Percentiles rank a stretch among this genome's conserved stretches.
These are phyloP conservation scores for Pythium dissimile DNA, from an alignment of 352 stramenopile genomes.

Conservation along the genomic window DNA sequence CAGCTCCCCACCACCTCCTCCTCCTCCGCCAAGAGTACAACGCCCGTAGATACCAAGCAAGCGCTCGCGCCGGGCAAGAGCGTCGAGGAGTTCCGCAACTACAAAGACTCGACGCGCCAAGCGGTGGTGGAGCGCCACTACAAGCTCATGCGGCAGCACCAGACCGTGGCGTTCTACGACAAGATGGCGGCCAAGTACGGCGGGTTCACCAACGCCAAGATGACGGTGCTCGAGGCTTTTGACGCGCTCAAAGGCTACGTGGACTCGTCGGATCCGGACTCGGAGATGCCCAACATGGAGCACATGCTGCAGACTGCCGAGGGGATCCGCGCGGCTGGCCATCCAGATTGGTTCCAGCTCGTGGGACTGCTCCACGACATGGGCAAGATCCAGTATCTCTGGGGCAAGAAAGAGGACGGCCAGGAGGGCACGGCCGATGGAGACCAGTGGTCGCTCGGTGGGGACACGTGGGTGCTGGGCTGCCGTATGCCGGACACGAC, in stretches of 20 bases:
- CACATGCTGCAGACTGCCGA: conserved; percentile 95
- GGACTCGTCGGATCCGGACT: conserved; percentile 92
- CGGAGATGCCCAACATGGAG: conserved; percentile 86
- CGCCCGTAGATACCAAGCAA: conserved; percentile 34
- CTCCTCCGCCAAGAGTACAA: too few relatives aligned
- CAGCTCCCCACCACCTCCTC: too few relatives aligned
- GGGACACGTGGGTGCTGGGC: conserved; percentile 92
- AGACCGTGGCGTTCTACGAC: conserved; percentile 64
- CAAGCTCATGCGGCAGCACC: conserved; percentile 68
- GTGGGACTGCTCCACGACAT: conserved; percentile 92
- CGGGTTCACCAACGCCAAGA: conserved; percentile 68
- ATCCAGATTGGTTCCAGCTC: conserved; percentile 93
- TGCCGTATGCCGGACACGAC: conserved; percentile 86
- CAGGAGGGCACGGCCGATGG: conserved; percentile 85
- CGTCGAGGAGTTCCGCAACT: conserved; percentile 75
- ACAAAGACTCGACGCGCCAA: conserved; percentile 67
- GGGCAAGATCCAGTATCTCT: conserved; percentile 95
- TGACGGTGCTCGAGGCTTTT: conserved; percentile 92
- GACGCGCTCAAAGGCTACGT: conserved; percentile 88
- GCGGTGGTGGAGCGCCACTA: conserved; percentile 74
- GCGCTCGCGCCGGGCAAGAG: conserved; percentile 48
- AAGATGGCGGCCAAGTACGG: conserved; percentile 77
- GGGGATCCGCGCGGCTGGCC: conserved; percentile 82
- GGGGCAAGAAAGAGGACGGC: conserved; percentile 77
- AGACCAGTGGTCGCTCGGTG: conserved; percentile 91